These are phyloP conservation scores for Hansenula sp. DNA, from an alignment of 1,139 yeast species.

Conservation along the genomic window DNA sequence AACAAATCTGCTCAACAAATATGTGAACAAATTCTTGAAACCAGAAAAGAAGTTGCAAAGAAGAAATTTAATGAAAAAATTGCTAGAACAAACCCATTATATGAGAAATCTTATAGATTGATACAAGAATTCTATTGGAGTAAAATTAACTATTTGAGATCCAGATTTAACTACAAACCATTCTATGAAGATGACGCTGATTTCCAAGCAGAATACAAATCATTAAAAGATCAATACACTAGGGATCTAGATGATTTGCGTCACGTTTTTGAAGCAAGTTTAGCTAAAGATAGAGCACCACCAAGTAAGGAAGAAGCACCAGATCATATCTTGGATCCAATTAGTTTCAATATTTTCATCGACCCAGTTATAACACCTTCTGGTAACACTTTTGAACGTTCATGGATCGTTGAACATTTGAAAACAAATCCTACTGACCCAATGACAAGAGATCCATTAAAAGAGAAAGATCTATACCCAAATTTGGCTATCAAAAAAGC, in stretches of 20 bases:
- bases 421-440: slow-evolving; percentile 37
- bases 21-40: slow-evolving; percentile 24
- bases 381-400: slow-evolving; percentile 44
- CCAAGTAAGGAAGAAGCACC: slow-evolving; percentile 31
- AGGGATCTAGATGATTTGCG: slow-evolving; percentile 25
- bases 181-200: slow-evolving; percentile 12
- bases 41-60: slow-evolving; percentile 23
- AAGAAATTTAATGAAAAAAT: slow-evolving; percentile 19
- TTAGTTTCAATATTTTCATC: slow-evolving; percentile 38
- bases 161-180: slow-evolving; percentile 14
- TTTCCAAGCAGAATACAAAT: slow-evolving; percentile 20
- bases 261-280: slow-evolving; percentile 21
- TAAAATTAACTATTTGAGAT: slow-evolving; percentile 13
- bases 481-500: slow-evolving; percentile 40
- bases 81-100: slow-evolving; percentile 23
- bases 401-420: slow-evolving; percentile 36
- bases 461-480: slow-evolving; percentile 37
- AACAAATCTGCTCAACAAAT: slow-evolving; percentile 26
- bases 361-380: slow-evolving; percentile 49
- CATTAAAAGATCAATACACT: slow-evolving; percentile 21
- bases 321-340: slow-evolving; percentile 41
- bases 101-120: slow-evolving; percentile 24
- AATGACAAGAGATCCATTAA: slow-evolving; percentile 34
- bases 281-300: slow-evolving; percentile 1
- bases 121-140: slow-evolving; percentile 22